Conservation (phyloP, 208 protist genomes). For the Spongospora subterranea region DNA sequence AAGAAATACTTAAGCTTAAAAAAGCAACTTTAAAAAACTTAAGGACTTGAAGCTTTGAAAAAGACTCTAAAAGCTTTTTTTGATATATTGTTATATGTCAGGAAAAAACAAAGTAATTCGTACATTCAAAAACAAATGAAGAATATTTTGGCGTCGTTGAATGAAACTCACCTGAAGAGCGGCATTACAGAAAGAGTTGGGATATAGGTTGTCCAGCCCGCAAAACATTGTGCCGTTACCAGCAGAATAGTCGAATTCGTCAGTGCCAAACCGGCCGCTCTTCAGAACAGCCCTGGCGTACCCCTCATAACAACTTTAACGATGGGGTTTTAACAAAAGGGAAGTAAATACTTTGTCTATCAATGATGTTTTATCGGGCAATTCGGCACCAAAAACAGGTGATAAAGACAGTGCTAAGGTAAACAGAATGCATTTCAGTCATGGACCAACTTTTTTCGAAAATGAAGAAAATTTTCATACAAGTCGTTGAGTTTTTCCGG, state of each 20-base stretch:
- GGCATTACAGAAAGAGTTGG: slow-evolving; percentile 55
- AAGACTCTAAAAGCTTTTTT: too few species aligned
- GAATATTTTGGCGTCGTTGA: background rate
- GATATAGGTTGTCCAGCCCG: slow-evolving; percentile 49
- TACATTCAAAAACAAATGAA: too few species aligned
- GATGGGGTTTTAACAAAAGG: background rate
- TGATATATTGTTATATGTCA: too few species aligned
- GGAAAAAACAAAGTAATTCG: too few species aligned
- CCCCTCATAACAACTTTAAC: background rate
- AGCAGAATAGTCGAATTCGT: slow-evolving; percentile 40
- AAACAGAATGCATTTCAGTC: too few species aligned
- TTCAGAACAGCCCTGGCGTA: slow-evolving; percentile 52
- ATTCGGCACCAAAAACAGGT: background rate
- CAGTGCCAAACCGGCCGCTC: background rate
- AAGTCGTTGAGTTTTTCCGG: too few species aligned
- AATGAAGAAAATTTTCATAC: too few species aligned
- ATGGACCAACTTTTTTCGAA: too few species aligned
- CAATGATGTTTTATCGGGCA: background rate
- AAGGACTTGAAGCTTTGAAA: too few species aligned
- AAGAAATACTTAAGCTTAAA: slow-evolving; percentile 34
- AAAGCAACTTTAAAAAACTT: background rate
- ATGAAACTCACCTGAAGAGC: slow-evolving; percentile 13
- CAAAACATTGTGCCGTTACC: slow-evolving; percentile 22
- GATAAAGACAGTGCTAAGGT: too few species aligned
- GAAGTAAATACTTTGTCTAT: background rate